Base-by-base conservation (phyloP, 2,329 filamentous ascomycete genomes). In the Corinectria fuckeliana region DNA sequence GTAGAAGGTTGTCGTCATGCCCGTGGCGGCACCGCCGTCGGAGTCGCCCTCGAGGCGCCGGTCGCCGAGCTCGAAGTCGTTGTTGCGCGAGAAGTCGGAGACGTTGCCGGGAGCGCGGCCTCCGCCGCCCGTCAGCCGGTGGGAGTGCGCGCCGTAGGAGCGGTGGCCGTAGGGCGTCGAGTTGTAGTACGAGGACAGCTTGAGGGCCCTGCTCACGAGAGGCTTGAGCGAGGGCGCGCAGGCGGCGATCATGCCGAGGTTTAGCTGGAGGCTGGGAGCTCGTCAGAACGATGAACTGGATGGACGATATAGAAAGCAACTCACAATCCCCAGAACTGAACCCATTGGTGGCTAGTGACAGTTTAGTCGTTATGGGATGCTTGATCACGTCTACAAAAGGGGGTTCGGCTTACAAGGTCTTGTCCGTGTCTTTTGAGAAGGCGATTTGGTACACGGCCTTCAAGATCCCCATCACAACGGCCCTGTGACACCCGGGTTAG, bases 141-240 rank as follows among this genome's bases (percentile, higher is more conserved):
- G 58, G 21, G 58, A 60, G 39, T 42, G 44, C 21, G 30, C 21
- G 8, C 57, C 51, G 32, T 60, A 56, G 7, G 57, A 51, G 25
- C 36, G 56, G 45, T 59, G 44, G 11, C 44, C 56, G 50, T 59
- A 59, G 8, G 50, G 56, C 1, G 36, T 49, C 10, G 56, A 55
- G 44, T 38, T 50, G 56, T 59, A 59, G 26, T 54, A 48, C 5
- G 56, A 58, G 4, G 65, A 69, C 8, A 72, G 58, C 20, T 69
- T 67, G n/a, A 77, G 70, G 41, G 61, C 61, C 23, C 67, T 64
- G 58, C 65, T 61, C 18, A 78, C 70, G 6, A 78, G 67, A 1
- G 77, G 76, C 44, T 76, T 76, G 18, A 80, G 66, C 2, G 75
- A 72, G 6, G 78, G 76, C 8, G 78, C 71, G 38, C 76, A 78